phyloP scores from a whole-genome alignment of 2,329 filamentous ascomycete genomes.

The Ceratocystis lukuohia region DNA sequence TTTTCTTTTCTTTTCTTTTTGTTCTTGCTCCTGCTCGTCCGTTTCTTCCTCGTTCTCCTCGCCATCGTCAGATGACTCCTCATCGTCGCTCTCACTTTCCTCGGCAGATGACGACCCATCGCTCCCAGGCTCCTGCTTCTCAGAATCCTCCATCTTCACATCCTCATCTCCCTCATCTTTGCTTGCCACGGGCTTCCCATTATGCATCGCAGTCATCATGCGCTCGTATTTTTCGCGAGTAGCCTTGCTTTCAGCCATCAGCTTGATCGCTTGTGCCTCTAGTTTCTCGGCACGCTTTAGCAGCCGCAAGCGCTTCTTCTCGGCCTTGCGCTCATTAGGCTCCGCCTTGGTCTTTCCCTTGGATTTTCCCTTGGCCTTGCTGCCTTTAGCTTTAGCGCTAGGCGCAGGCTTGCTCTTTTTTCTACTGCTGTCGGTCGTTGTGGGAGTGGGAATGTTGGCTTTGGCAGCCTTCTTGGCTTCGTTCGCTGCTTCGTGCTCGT shows the following conservation, averaged over 20 bases:
- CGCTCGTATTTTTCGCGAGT: slow-evolving; percentile 12
- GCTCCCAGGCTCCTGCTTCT: neutral
- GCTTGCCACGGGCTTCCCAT: slow-evolving; percentile 11
- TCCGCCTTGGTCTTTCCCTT: slow-evolving; percentile 26
- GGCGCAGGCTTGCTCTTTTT: neutral
- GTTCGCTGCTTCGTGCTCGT: slow-evolving; percentile 5
- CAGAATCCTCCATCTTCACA: neutral
- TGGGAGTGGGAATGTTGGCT: slow-evolving; percentile 4
- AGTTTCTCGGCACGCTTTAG: slow-evolving; percentile 31
- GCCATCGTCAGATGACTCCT: slow-evolving; percentile 7
- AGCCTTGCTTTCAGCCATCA: slow-evolving; percentile 24
- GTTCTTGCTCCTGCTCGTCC: slow-evolving; percentile 18
- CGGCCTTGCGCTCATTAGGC: slow-evolving; percentile 24
- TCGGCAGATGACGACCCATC: neutral
- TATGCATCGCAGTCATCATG: slow-evolving; percentile 20
- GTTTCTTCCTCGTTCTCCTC: slow-evolving; percentile 19
- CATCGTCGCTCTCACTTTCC: neutral
- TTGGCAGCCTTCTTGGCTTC: slow-evolving; percentile 9
- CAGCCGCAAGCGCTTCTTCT: slow-evolving; percentile 30
- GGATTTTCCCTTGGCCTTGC: slow-evolving; percentile 22
- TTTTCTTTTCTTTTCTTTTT: slow-evolving; percentile 24
- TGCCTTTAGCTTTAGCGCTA: neutral
- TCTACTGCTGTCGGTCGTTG: neutral
- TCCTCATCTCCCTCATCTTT: neutral
- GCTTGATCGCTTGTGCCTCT: slow-evolving; percentile 29